phyloP scores from a whole-genome alignment of 2,329 filamentous ascomycete genomes.

The Calonectria fujianensis region DNA sequence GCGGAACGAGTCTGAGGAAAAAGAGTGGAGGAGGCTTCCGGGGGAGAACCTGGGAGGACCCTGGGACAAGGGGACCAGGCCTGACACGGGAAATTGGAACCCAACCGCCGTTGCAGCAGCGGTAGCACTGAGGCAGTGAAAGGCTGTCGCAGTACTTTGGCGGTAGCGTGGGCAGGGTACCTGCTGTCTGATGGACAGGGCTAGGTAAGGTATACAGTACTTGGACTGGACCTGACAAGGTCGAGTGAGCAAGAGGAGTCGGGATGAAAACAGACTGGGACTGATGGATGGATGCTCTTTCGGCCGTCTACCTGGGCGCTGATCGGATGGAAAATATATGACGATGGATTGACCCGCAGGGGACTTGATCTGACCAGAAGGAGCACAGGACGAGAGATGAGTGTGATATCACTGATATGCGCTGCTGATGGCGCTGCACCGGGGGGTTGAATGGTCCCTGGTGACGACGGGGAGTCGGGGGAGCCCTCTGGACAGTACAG shows the following conservation, averaged over 20 bases:
- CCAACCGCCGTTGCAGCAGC: conserved; percentile 48
- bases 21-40: conserved; percentile 31
- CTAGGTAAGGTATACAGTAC: conserved; percentile 31
- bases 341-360: neutral
- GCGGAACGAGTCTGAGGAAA: conserved; percentile 21
- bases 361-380: conserved; percentile 4
- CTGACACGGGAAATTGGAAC: conserved; percentile 48
- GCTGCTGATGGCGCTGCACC: conserved; percentile 14
- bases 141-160: conserved; percentile 36
- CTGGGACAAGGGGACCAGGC: conserved; percentile 28
- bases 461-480: conserved; percentile 14
- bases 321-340: neutral
- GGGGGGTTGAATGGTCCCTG: conserved; percentile 8
- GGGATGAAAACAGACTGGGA: conserved; percentile 18
- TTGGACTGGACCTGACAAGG: conserved; percentile 23
- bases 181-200: conserved; percentile 15
- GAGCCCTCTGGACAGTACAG: neutral
- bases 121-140: conserved; percentile 46
- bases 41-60: conserved; percentile 26
- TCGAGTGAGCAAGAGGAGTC: conserved; percentile 5
- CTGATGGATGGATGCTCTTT: conserved; percentile 12
- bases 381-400: neutral
- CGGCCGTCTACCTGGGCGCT: conserved; percentile 18
- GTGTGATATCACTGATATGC: conserved; percentile 22
- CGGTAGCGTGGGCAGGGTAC: conserved; percentile 31